Evolutionary conservation across 768 basidiomycete genomes (phyloP).

Genomic region (Macrolepiota albuminosa): DNA sequence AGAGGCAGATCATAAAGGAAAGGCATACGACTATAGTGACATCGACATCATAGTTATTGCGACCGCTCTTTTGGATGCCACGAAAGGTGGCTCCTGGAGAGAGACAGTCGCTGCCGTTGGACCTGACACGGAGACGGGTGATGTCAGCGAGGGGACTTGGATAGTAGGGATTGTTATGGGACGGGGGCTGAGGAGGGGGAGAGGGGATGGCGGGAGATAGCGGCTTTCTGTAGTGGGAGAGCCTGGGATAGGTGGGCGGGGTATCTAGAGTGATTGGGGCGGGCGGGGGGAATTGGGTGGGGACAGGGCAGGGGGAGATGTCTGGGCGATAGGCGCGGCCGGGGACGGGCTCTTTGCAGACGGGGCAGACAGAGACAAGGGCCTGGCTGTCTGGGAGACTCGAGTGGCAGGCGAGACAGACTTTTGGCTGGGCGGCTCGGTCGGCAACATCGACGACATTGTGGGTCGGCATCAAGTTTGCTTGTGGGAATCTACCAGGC

Average conservation of each 20-base stretch:
- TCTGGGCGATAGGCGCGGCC: conserved; percentile 20
- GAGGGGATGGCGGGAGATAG: conserved; percentile 18
- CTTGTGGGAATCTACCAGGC: neutral
- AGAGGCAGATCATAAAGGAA: conserved; percentile 9
- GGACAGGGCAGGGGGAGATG: conserved; percentile 19
- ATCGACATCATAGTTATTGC: conserved; percentile 91
- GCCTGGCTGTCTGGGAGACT: conserved; percentile 31
- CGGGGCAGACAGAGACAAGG: conserved; percentile 34
- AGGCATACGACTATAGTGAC: conserved; percentile 84
- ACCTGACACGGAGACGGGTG: conserved; percentile 68
- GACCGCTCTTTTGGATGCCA: conserved; percentile 91
- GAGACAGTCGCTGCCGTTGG: conserved; percentile 70
- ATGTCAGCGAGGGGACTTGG: conserved; percentile 66
- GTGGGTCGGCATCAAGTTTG: conserved; percentile 48
- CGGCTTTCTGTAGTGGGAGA: conserved; percentile 15
- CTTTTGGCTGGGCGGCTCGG: conserved; percentile 32
- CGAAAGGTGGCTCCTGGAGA: conserved; percentile 87
- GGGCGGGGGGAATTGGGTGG: conserved; percentile 23
- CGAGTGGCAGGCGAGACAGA: conserved; percentile 41
- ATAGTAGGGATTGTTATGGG: conserved; percentile 15
- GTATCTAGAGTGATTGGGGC: too few species aligned
- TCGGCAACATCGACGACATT: conserved; percentile 21
- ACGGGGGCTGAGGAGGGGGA: conserved; percentile 12
- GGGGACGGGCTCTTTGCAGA: conserved; percentile 39
- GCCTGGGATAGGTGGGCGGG: too few species aligned